These are phyloP conservation scores for Arthrobotrys iridis DNA, from an alignment of 2,329 filamentous ascomycete genomes.

Conservation along the genomic window DNA sequence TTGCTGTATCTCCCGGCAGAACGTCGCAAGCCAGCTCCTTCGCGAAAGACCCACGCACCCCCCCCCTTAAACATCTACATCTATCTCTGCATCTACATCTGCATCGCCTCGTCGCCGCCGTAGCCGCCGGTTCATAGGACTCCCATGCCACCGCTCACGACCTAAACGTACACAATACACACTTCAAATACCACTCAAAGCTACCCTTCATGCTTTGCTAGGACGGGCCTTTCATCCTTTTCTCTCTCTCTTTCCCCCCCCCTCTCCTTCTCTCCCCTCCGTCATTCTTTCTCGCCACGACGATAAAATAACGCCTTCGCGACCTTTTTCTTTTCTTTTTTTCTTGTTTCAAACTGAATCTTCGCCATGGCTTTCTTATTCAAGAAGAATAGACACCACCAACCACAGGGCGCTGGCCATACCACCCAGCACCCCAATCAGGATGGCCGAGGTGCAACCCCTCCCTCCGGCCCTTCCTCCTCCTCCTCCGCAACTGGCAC, in stretches of 20 bases:
- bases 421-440: conserved; percentile 34
- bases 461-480: conserved; percentile 46
- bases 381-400: conserved; percentile 52
- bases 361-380: conserved; percentile 50
- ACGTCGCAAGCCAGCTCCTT: too few relatives aligned
- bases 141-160: conserved; percentile 32
- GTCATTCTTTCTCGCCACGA: neutral
- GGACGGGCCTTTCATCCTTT: neutral
- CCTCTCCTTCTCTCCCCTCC: neutral
- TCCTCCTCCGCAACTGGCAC: conserved; percentile 45
- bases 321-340: neutral
- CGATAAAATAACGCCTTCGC: neutral
- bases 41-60: too few relatives aligned
- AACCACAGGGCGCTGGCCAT: conserved; percentile 23
- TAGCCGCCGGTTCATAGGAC: neutral
- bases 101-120: neutral
- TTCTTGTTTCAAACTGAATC: too few relatives aligned
- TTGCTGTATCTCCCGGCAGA: too few relatives aligned
- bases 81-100: too few relatives aligned
- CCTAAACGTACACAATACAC: too few relatives aligned
- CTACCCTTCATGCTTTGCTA: neutral
- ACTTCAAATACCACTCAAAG: too few relatives aligned
- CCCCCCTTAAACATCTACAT: neutral
- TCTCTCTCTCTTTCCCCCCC: neutral
- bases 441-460: conserved; percentile 43